phyloP scores from a whole-genome alignment of 805 yeast species.

The Lachancea dasiensis region DNA sequence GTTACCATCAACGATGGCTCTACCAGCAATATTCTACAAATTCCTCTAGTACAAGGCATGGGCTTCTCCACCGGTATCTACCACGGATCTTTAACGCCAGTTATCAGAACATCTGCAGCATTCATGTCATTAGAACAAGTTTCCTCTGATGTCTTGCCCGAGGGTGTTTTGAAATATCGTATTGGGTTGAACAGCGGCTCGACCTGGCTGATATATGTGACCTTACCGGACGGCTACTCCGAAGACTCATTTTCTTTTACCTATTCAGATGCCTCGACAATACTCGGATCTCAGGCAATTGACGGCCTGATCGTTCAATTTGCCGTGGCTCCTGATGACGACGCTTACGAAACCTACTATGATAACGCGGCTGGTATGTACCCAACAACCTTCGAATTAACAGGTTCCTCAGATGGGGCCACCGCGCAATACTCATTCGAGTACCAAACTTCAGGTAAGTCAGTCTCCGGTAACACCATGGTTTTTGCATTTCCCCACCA shows the following conservation, averaged over 20 bases:
- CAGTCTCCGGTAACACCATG: conserved; percentile 41
- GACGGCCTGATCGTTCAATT: conserved; percentile 43
- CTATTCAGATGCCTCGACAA: conserved; percentile 31
- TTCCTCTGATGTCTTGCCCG: conserved; percentile 32
- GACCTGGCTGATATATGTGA: conserved; percentile 49
- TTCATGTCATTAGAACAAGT: conserved; percentile 34
- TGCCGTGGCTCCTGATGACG: conserved; percentile 41
- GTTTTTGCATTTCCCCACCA: conserved; percentile 53
- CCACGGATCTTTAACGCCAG: conserved; percentile 43
- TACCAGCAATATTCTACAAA: conserved; percentile 36
- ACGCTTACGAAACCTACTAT: conserved; percentile 38
- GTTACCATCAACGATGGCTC: conserved; percentile 32
- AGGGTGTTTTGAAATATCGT: conserved; percentile 44
- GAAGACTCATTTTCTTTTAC: conserved; percentile 30
- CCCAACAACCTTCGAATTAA: conserved; percentile 43
- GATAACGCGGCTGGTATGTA: conserved; percentile 69
- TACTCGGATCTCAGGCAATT: conserved; percentile 35
- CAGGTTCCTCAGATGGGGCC: conserved; percentile 42
- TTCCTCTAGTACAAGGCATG: conserved; percentile 56
- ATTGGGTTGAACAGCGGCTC: conserved; percentile 42
- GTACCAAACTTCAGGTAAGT: conserved; percentile 46
- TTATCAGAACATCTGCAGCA: conserved; percentile 43
- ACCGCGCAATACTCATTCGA: conserved; percentile 43
- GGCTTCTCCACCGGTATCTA: conserved; percentile 50
- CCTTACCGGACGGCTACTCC: conserved; percentile 32